A percentile compares a stretch with the other conserved stretches of the same genome.
phyloP scores from a whole-genome alignment of 2,329 filamentous ascomycete species.

The Neofusicoccum sp. region DNA sequence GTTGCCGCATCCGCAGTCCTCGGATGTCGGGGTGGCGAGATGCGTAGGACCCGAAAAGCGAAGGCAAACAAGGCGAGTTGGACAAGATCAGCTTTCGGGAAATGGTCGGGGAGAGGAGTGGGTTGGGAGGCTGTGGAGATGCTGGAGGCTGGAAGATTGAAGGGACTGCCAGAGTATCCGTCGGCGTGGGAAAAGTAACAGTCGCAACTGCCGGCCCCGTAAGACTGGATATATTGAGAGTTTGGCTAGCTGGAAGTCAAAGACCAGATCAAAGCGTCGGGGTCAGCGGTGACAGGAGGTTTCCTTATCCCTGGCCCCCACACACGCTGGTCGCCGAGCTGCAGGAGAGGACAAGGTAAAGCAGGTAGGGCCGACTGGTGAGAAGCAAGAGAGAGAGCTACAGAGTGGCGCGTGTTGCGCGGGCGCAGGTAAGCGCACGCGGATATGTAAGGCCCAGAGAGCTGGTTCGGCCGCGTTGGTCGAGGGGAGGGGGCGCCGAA shows the following conservation, averaged over 20 bases:
- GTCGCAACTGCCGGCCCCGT: not conserved
- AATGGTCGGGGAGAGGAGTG: not conserved
- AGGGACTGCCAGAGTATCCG: not conserved
- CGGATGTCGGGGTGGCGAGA: too few relatives aligned
- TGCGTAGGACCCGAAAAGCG: not conserved
- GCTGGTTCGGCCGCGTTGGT: slow-evolving; percentile 12
- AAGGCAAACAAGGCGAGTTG: not conserved
- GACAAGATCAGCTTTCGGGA: not conserved
- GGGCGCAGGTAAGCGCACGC: slow-evolving; percentile 15
- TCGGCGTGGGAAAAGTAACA: not conserved
- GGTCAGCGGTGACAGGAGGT: not conserved
- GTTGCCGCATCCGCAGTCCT: too few relatives aligned
- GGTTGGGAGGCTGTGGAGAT: not conserved
- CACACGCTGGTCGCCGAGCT: not conserved
- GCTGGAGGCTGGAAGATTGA: not conserved
- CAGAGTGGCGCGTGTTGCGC: not conserved
- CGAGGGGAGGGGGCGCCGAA: slow-evolving; percentile 1
- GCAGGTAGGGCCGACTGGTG: not conserved
- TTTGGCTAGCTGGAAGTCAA: not conserved
- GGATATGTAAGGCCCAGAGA: slow-evolving; percentile 17
- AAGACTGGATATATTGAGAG: not conserved
- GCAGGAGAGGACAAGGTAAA: not conserved
- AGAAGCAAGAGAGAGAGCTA: not conserved
- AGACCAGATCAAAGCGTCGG: not conserved
- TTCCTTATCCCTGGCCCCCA: slow-evolving; percentile 10